Evolutionary conservation across 2,329 filamentous ascomycete genomes (phyloP), one percentile per base, ranked within the genome.

Genomic region (Fusarium succisae): DNA sequence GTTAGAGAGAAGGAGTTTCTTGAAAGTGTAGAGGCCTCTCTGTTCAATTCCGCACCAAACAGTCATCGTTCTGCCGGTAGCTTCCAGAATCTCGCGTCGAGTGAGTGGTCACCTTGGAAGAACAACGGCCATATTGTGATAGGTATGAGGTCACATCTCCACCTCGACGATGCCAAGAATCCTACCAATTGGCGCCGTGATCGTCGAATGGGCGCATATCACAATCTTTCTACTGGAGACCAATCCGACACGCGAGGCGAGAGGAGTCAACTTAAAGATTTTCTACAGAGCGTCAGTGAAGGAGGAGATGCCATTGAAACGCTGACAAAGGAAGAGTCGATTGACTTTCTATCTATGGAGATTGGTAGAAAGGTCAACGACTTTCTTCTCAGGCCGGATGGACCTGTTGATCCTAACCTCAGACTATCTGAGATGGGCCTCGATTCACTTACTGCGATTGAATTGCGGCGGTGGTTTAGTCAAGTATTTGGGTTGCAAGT

Each of bases 371-470:
- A 71, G 44, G 54, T 72, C 5, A 60, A 69, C 6, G 68, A 57
- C 2, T 64, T 73, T 3, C 58, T 74, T 17, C 70, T 73, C 8
- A 47, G 48, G 12, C 48, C 53, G 30, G 57, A 68, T 8, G 51
- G 37, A 1, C n/a, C 63, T 10, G 57, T 74, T 17, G 63, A 74
- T 8, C 35, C 53, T 5, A 37, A 18, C 8, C 50, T 60, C 7
- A 28, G 28, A 7, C n/a, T 75, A 6, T 62, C 66, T 3, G 58
- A 69, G 2, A 63, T 68, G 37, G 72, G 72, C 2, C 47, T 75
- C 0, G 72, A 75, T 22, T 74, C 70, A 4, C 55, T 75, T 0
- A 62, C 65, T 6, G 68, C 72, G 1, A 74, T 74, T 22, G 72
- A 74, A 20, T 15, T 74, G 3, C 48, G 64, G 5, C 37, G 61